Base-by-base conservation (phyloP, 2,329 filamentous ascomycete species). In the Claviceps humidiphila region DNA sequence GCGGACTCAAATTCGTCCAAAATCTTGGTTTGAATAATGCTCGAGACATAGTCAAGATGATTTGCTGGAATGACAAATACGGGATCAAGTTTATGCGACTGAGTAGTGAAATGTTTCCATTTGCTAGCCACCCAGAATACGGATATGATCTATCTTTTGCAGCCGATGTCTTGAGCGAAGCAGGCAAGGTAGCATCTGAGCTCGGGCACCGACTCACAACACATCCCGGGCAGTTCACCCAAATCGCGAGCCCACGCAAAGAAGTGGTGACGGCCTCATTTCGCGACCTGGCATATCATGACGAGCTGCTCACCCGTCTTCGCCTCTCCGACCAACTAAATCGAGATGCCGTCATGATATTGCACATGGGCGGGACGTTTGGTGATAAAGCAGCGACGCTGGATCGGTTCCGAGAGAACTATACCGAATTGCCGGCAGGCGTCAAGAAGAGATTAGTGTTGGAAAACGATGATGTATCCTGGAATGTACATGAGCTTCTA, bases 101-200 rank as follows among this genome's bases (percentile, higher is more conserved):
- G 20, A 95, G 88, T 59, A 95, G 88, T 51, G 91, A 96, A 60
- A 96, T 96, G 87, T 97, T 97, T 58, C 91, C 91, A 0, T 96
- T 96, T 65, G 91, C 91, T 1, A 94, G 87, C 57, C 91, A 97
- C 61, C 77, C 79, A 24, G 85, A 88, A 56, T 85, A 95, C 58
- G 91, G 90, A 0, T 97, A 97, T 66, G 85, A 81, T 58, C 74
- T 97, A 13, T 83, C 82, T 0, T 96, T 96, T 64, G 91, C 90
- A 0, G 80, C 86, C 0, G 83, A 89, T 14, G 81, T 78, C 0
- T 73, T 97, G 9, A 84, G 79, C 2, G 84, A 90, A 58, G 87
- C 80, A 7, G 91, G 91, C 1, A 82, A 73, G 60, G 80, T 94
- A 2, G 83, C 88, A 5, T 85, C 80, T 11, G 78, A 90, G 66